Conservation (phyloP, 805 yeast genomes). For the Sugiyamaella mastotermitis region DNA sequence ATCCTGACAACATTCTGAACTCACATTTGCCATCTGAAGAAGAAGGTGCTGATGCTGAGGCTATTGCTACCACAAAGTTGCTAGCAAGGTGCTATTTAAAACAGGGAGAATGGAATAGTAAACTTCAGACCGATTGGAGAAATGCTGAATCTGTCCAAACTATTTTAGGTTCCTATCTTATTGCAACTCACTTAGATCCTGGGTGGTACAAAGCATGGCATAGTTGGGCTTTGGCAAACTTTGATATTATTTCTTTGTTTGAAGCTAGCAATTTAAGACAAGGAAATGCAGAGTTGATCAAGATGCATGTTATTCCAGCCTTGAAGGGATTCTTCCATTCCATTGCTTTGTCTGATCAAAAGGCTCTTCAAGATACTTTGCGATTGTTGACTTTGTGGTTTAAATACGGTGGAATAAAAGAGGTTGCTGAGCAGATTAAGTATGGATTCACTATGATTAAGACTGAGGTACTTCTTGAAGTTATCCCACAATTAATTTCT, state of each 20-base stretch:
- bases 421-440: slow-evolving; percentile 82
- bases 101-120: slow-evolving; percentile 98
- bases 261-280: slow-evolving; percentile 5
- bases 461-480: slow-evolving; percentile 92
- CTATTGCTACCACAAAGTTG: slow-evolving; percentile 74
- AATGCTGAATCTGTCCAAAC: too few species aligned
- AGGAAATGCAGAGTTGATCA: slow-evolving; percentile 41
- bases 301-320: slow-evolving; percentile 91
- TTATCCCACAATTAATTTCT: slow-evolving; percentile 90
- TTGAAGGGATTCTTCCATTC: slow-evolving; percentile 94
- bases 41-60: slow-evolving; percentile 67
- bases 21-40: slow-evolving; percentile 70
- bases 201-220: slow-evolving; percentile 99
- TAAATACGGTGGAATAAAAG: slow-evolving; percentile 88
- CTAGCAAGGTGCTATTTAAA: slow-evolving; percentile 92
- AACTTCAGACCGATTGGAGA: slow-evolving; percentile 52
- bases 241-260: slow-evolving; percentile 71
- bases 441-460: slow-evolving; percentile 88
- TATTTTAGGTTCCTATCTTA: slow-evolving; percentile 83
- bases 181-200: slow-evolving; percentile 91
- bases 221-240: slow-evolving; percentile 97
- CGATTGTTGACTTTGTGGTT: slow-evolving; percentile 92
- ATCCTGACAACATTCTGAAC: slow-evolving; percentile 62
- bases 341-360: slow-evolving; percentile 76
- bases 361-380: slow-evolving; percentile 87